A percentile compares a stretch with the other conserved stretches of the same genome.
These are phyloP conservation scores for Cytospora piceicola DNA, from an alignment of 2,329 filamentous ascomycete species.

Conservation along the genomic window DNA sequence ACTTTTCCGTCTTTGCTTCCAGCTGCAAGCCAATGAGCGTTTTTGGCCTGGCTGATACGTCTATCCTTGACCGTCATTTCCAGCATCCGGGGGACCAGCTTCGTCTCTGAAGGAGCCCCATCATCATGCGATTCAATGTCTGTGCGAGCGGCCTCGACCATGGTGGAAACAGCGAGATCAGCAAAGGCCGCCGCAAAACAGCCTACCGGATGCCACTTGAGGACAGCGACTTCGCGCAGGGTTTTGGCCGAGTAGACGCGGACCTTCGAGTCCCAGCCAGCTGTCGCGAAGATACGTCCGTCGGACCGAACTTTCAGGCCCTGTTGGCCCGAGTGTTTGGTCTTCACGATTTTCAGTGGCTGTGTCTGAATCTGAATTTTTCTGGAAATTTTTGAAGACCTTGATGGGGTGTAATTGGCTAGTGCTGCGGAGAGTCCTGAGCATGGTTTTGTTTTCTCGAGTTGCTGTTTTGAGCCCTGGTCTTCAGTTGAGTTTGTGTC, in stretches of 20 bases:
- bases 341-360: slow-evolving; percentile 68
- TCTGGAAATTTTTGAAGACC: slow-evolving; percentile 24
- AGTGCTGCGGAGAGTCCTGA: slow-evolving; percentile 26
- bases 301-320: slow-evolving; percentile 77
- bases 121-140: slow-evolving; percentile 11
- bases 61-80: slow-evolving; percentile 63
- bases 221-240: slow-evolving; percentile 83
- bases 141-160: background rate
- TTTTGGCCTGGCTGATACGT: slow-evolving; percentile 65
- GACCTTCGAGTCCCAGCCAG: slow-evolving; percentile 85
- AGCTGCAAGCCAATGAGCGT: slow-evolving; percentile 84
- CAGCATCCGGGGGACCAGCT: slow-evolving; percentile 37
- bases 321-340: slow-evolving; percentile 91
- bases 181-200: slow-evolving; percentile 83
- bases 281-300: slow-evolving; percentile 82
- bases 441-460: slow-evolving; percentile 25
- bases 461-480: slow-evolving; percentile 9
- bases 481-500: background rate
- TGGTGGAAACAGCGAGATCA: slow-evolving; percentile 37
- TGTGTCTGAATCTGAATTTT: slow-evolving; percentile 40
- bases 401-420: slow-evolving; percentile 9
- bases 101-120: slow-evolving; percentile 29
- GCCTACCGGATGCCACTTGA: slow-evolving; percentile 92
- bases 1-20: slow-evolving; percentile 96
- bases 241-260: slow-evolving; percentile 81